Percentiles rank a stretch among this genome's conserved stretches.
Conservation (phyloP, 768 basidiomycete species). For the Astraeus odoratus region DNA sequence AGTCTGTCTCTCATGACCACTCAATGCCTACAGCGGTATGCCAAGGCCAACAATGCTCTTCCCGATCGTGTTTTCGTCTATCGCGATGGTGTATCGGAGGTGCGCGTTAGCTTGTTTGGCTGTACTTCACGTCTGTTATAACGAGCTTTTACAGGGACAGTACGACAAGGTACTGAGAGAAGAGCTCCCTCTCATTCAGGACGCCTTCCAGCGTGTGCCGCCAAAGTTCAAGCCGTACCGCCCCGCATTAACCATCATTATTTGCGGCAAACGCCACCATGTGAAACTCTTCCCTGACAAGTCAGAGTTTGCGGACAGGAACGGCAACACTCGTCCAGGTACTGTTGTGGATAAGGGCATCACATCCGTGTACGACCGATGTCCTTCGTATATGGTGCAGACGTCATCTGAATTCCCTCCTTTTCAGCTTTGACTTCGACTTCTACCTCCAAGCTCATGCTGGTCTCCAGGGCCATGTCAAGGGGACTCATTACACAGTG, state of each 20-base stretch:
- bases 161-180: constrained; percentile 52
- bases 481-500: constrained; percentile 72
- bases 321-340: constrained; percentile 74
- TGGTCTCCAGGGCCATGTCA: constrained; percentile 64
- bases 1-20: constrained; percentile 61
- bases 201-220: constrained; percentile 46
- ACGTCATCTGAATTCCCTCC: not conserved
- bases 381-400: constrained; percentile 7
- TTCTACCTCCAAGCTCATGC: constrained; percentile 70
- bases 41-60: constrained; percentile 46
- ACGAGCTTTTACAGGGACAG: constrained; percentile 50
- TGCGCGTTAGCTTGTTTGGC: constrained; percentile 25
- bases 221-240: constrained; percentile 44
- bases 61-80: constrained; percentile 69
- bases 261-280: constrained; percentile 71
- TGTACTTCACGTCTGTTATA: not conserved
- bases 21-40: constrained; percentile 57
- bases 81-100: constrained; percentile 81
- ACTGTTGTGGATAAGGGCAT: constrained; percentile 78
- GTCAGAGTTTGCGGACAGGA: constrained; percentile 43
- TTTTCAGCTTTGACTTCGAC: constrained; percentile 51
- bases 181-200: constrained; percentile 56
- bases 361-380: constrained; percentile 49
- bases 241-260: constrained; percentile 62
- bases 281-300: constrained; percentile 54